These are phyloP conservation scores for Kingdonia uniflora DNA, from an alignment of 164 flowering plant genomes.

Conservation along the genomic window DNA sequence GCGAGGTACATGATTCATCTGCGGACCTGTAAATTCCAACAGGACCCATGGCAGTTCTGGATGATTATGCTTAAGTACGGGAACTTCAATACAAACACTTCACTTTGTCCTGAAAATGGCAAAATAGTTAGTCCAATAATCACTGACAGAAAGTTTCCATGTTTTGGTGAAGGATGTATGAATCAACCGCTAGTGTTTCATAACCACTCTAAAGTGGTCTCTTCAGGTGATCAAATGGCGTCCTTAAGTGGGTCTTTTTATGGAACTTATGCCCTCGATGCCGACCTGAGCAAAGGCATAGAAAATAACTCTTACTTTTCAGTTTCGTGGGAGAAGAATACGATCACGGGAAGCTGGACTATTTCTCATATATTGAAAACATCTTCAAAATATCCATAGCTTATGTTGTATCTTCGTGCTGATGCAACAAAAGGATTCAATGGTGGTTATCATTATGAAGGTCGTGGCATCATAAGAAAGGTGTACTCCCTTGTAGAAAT, in stretches of 20 bases:
- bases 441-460: constrained; percentile 74
- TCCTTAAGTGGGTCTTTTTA: constrained; percentile 48
- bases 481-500: background rate
- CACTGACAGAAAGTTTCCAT: constrained; percentile 43
- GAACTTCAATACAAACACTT: constrained; percentile 47
- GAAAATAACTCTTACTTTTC: constrained; percentile 28
- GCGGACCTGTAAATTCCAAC: too few relatives aligned
- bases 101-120: constrained; percentile 66
- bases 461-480: constrained; percentile 51
- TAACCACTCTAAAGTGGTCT: constrained; percentile 20
- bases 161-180: constrained; percentile 71
- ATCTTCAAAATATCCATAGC: constrained; percentile 70
- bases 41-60: constrained; percentile 80
- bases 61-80: constrained; percentile 84
- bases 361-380: constrained; percentile 55
- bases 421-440: constrained; percentile 68
- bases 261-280: constrained; percentile 58
- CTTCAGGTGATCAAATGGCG: constrained; percentile 3
- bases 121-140: constrained; percentile 33
- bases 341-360: constrained; percentile 52
- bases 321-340: constrained; percentile 32
- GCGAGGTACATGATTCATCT: constrained; percentile 36
- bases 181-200: constrained; percentile 58
- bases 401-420: constrained; percentile 81
- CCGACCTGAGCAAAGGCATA: constrained; percentile 21